Percentiles rank a stretch among this genome's conserved stretches.
These are phyloP conservation scores for Lolium rigidum DNA, from an alignment of 176 grass and related monocot species.

Conservation along the genomic window DNA sequence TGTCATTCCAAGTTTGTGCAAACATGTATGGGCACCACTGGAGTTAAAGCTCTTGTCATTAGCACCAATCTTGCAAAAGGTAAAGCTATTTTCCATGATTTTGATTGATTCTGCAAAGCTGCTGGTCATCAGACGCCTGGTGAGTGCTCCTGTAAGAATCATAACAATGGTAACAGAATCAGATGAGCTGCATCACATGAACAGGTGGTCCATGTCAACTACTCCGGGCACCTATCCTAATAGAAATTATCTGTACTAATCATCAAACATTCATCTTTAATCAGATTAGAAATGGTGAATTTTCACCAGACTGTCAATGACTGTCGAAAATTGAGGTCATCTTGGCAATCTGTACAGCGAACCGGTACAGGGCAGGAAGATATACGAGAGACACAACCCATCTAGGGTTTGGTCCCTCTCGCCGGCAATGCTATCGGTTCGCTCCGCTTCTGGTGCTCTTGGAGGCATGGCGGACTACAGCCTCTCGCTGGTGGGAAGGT, in stretches of 20 bases:
- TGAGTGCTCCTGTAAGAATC: not conserved
- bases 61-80: not conserved
- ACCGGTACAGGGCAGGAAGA: too few relatives aligned
- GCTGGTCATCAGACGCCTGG: not conserved
- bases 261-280: not conserved
- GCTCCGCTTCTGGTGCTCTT: too few relatives aligned
- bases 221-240: not conserved
- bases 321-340: too few relatives aligned
- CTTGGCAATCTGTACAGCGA: too few relatives aligned
- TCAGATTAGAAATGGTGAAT: not conserved
- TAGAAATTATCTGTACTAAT: not conserved
- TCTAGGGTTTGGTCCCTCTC: too few relatives aligned
- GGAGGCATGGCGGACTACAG: too few relatives aligned
- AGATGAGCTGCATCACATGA: not conserved
- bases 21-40: constrained; percentile 1
- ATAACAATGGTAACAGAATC: not conserved
- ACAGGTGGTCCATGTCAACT: constrained; percentile 23
- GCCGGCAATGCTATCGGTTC: too few relatives aligned
- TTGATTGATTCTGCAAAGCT: not conserved
- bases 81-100: not conserved
- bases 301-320: not conserved
- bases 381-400: too few relatives aligned
- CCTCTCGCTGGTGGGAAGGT: too few relatives aligned
- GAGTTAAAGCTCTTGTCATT: not conserved
- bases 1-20: not conserved